Conservation (phyloP, 1,139 yeast genomes). For the Kurtzmaniella quercitrusa region DNA sequence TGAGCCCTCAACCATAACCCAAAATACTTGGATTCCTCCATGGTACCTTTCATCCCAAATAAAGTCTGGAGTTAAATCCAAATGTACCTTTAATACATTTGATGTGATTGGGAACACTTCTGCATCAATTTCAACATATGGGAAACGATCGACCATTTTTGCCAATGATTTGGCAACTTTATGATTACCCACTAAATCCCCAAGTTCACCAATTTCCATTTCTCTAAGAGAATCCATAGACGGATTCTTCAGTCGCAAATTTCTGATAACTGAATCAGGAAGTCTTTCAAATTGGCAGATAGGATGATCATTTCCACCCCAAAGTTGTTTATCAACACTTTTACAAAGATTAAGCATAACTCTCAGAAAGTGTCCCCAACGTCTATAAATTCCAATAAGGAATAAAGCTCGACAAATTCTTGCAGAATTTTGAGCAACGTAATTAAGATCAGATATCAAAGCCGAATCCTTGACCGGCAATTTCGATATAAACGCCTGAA, state of each 20-base stretch:
- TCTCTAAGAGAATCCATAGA: conserved; percentile 70
- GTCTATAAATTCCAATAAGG: conserved; percentile 75
- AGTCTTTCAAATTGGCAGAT: conserved; percentile 75
- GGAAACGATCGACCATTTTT: conserved; percentile 66
- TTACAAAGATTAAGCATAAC: conserved; percentile 78
- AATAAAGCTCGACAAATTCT: conserved; percentile 91
- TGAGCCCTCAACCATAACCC: conserved; percentile 83
- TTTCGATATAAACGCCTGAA: conserved; percentile 85
- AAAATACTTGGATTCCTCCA: conserved; percentile 81
- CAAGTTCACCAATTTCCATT: conserved; percentile 72
- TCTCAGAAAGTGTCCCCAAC: conserved; percentile 83
- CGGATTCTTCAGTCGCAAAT: conserved; percentile 62
- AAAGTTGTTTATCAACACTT: conserved; percentile 74
- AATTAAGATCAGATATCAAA: conserved; percentile 78
- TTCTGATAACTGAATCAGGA: conserved; percentile 61
- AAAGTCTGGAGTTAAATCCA: conserved; percentile 69
- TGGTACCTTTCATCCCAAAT: conserved; percentile 80
- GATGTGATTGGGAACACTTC: conserved; percentile 90
- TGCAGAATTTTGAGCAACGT: conserved; percentile 93
- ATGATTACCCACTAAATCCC: conserved; percentile 81
- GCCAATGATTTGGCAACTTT: conserved; percentile 67
- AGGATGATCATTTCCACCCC: conserved; percentile 88
- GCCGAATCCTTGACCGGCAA: conserved; percentile 74
- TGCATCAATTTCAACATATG: conserved; percentile 65
- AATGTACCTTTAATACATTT: conserved; percentile 79